These are phyloP conservation scores for Rhodomyrtus tomentosa DNA, from an alignment of 345 rosid species.

Conservation along the genomic window DNA sequence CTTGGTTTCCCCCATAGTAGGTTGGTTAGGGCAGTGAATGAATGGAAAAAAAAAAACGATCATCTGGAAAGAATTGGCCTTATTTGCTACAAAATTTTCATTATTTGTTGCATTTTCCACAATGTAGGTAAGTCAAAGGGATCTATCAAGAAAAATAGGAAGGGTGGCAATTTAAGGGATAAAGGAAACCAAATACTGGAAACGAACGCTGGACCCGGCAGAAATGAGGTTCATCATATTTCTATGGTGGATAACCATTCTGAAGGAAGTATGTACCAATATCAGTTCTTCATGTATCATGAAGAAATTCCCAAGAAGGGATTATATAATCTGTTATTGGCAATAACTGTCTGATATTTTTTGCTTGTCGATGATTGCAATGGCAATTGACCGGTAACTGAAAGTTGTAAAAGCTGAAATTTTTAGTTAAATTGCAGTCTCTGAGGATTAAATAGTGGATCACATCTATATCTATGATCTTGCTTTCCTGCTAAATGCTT, in stretches of 20 bases:
- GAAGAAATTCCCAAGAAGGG: neutral
- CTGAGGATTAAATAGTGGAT: neutral
- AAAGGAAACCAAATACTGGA: neutral
- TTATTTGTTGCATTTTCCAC: neutral
- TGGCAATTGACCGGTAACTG: neutral
- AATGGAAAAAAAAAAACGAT: neutral
- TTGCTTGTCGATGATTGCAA: neutral
- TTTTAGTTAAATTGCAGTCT: neutral
- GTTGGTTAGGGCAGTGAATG: neutral
- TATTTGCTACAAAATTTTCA: neutral
- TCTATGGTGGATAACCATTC: neutral
- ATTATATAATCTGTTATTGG: neutral
- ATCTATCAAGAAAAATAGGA: neutral
- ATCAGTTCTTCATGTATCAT: too few relatives aligned
- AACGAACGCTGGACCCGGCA: neutral
- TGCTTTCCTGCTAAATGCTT: neutral
- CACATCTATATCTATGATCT: neutral
- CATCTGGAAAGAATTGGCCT: neutral
- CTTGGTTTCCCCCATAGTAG: neutral
- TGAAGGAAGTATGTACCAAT: neutral
- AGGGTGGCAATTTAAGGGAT: neutral
- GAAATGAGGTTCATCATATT: neutral
- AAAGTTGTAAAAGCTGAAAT: neutral
- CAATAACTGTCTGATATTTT: neutral
- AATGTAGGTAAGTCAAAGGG: neutral